Conservation (phyloP, 2,329 filamentous ascomycete species). For the Cadophora sp. region DNA sequence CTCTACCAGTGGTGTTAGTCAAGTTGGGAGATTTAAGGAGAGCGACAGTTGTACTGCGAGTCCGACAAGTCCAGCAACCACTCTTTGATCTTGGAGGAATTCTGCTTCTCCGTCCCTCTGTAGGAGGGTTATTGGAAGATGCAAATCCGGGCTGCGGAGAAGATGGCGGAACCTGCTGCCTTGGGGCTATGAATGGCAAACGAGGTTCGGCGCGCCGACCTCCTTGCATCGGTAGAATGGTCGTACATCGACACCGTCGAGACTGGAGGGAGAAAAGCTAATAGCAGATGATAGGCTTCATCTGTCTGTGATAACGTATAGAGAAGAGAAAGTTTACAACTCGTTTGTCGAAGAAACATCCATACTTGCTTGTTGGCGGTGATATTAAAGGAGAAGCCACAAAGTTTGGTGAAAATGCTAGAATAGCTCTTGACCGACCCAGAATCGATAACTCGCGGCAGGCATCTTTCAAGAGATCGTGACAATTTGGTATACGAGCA, state of each 20-base stretch:
- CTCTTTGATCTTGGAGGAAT: slow-evolving; percentile 43
- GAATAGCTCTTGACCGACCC: neutral
- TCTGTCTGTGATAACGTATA: neutral
- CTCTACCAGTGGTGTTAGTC: slow-evolving; percentile 32
- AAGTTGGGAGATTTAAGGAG: neutral
- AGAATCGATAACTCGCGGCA: neutral
- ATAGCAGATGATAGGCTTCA: neutral
- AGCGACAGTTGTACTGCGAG: slow-evolving; percentile 26
- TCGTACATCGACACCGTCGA: slow-evolving; percentile 20
- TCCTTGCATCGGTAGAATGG: slow-evolving; percentile 34
- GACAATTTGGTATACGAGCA: neutral
- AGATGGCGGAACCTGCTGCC: slow-evolving; percentile 19
- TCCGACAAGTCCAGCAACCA: slow-evolving; percentile 44
- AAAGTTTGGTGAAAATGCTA: neutral
- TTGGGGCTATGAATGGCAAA: slow-evolving; percentile 33
- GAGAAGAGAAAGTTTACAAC: neutral
- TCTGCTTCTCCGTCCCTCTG: slow-evolving; percentile 25
- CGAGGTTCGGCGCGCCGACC: slow-evolving; percentile 27
- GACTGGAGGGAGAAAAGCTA: neutral
- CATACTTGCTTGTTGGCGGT: neutral
- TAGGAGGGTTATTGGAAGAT: neutral
- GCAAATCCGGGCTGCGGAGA: slow-evolving; percentile 4
- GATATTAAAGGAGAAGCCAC: neutral
- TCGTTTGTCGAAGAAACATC: neutral
- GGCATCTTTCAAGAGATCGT: neutral